Evolutionary conservation across 1,284 basidiomycete genomes (phyloP), one percentile per base, ranked within the genome.

Genomic region (Austroboletus novae-zelandiae): DNA sequence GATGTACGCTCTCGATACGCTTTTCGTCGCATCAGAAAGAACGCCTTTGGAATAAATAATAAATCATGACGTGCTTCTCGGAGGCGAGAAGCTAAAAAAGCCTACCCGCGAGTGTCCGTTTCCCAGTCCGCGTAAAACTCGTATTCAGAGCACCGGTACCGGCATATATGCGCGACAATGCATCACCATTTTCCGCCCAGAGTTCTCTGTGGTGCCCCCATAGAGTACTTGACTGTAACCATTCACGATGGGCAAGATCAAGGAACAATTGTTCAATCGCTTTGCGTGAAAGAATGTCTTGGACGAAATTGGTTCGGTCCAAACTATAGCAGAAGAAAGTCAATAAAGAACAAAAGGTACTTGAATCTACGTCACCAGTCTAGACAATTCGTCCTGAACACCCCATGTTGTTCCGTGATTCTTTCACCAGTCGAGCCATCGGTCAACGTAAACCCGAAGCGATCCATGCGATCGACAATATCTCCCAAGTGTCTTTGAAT

Each of bases 131-230:
- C 7, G 96, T 98, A 65, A 94, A 97, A 61, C 89, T 94, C 3
- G 95, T 98, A 65, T 99, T 99, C 56, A 99, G 74, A 27, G 97
- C 88, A 17, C 97, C 97, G 0, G 97, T 99, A 15, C 97, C 97
- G 37, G 96, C 95, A 68, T 98, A 99, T 60, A 98, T 97, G 54
- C 84, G 82, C 32, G 90, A 94, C 35, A 96, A 66, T 0, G 89
- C 86, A 66, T 97, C 93, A 5, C 93, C 93, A 62, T 95, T 97
- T 70, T 98, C 94, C 1, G 96, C 97, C 95, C 95, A 99, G 4
- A 99, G 74, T 59, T 94, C 90, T 29, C 94, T 83, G 69, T 99
- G 95, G 40, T 89, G 78, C 0, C 81, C 76, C 91, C 94, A 98
- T 6, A 99, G 72, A 8, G 81, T 72, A 51, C 74, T 76, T 4